These are phyloP conservation scores for Pichia insulana DNA, from an alignment of 805 yeast genomes.

Conservation along the genomic window DNA sequence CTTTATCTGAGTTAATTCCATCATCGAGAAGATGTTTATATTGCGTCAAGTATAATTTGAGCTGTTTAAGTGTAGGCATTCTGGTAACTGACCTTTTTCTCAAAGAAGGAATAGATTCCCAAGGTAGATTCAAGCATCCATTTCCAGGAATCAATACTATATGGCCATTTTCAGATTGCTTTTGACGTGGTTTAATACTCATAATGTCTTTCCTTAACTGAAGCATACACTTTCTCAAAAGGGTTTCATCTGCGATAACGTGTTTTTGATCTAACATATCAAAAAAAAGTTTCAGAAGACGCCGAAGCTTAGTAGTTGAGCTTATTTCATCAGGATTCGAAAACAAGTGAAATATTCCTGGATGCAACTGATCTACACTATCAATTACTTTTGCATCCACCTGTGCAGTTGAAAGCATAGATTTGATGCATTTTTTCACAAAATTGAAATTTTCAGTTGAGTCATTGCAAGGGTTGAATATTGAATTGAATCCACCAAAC, in stretches of 20 bases:
- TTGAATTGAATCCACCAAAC: constrained; percentile 69
- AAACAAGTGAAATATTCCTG: constrained; percentile 8
- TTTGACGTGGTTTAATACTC: constrained; percentile 21
- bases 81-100: constrained; percentile 53
- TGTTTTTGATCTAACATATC: constrained; percentile 54
- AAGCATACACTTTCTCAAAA: too few species aligned
- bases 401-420: background rate
- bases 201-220: background rate
- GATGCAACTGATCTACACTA: constrained; percentile 1
- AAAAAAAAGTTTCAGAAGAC: constrained; percentile 42
- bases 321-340: constrained; percentile 8
- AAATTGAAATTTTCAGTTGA: constrained; percentile 19
- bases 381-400: background rate
- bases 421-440: constrained; percentile 32
- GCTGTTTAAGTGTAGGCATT: constrained; percentile 54
- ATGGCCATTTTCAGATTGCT: constrained; percentile 32
- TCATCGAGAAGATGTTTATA: constrained; percentile 11
- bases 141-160: constrained; percentile 63
- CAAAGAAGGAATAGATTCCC: constrained; percentile 74
- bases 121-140: constrained; percentile 64
- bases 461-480: constrained; percentile 37
- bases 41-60: constrained; percentile 31
- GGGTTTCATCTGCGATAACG: background rate
- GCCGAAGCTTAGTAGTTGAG: background rate
- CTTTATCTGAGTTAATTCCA: constrained; percentile 23